A percentile compares a stretch with the other conserved stretches of the same genome.
phyloP scores from a whole-genome alignment of 768 basidiomycete species.

The Gyrodon lividus region DNA sequence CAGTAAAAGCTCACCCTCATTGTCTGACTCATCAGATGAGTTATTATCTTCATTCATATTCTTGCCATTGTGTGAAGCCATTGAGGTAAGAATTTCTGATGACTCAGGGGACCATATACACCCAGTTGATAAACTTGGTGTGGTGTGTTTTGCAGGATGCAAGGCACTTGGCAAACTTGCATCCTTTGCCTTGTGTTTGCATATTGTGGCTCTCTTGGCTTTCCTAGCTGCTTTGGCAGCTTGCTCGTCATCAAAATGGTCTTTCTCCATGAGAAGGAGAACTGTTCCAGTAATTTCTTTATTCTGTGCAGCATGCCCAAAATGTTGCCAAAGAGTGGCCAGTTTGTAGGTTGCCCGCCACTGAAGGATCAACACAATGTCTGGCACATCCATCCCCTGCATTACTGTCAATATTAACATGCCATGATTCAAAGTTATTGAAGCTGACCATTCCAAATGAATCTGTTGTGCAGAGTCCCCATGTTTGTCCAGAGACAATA shows the following conservation, averaged over 20 bases:
- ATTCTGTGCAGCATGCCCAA: slow-evolving; percentile 30
- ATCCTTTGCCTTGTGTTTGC: not conserved
- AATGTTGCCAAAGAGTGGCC: slow-evolving; percentile 31
- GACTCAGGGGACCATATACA: not conserved
- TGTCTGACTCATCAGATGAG: slow-evolving; percentile 5
- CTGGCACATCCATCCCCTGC: slow-evolving; percentile 37
- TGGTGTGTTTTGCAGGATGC: not conserved
- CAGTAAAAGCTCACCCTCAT: not conserved
- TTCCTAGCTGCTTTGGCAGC: not conserved
- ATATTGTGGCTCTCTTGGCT: not conserved
- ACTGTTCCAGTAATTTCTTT: slow-evolving; percentile 13
- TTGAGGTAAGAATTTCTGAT: not conserved
- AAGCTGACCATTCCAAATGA: slow-evolving; percentile 37
- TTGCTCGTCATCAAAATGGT: slow-evolving; percentile 19
- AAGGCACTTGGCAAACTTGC: not conserved
- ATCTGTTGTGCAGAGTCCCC: slow-evolving; percentile 31
- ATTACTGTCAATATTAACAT: not conserved
- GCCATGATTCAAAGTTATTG: not conserved
- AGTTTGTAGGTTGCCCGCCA: slow-evolving; percentile 27
- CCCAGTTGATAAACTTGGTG: not conserved
- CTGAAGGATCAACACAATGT: slow-evolving; percentile 37
- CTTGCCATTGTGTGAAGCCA: slow-evolving; percentile 17
- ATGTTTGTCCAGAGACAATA: slow-evolving; percentile 14
- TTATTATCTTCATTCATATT: slow-evolving; percentile 13
- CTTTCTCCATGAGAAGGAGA: slow-evolving; percentile 29